Evolutionary conservation across 1,139 yeast genomes (phyloP).

Genomic region (Debaryomyces sp.): DNA sequence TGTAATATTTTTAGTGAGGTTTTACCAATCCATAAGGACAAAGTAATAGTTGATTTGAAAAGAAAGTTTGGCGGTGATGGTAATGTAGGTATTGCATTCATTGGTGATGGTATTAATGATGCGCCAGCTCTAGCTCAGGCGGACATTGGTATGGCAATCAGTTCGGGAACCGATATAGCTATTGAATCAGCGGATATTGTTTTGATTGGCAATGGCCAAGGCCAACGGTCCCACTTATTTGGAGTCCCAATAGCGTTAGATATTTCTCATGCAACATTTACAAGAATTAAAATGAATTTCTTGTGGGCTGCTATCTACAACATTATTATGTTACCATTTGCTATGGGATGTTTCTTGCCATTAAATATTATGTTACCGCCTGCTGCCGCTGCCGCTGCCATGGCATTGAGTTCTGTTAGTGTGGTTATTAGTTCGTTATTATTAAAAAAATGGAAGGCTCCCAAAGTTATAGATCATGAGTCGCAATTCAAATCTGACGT

Average conservation of each 20-base stretch:
- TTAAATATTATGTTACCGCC: slow-evolving; percentile 80
- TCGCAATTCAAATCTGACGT: slow-evolving; percentile 19
- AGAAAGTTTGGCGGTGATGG: slow-evolving; percentile 33
- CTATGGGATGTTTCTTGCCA: slow-evolving; percentile 89
- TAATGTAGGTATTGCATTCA: slow-evolving; percentile 66
- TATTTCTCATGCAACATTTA: slow-evolving; percentile 70
- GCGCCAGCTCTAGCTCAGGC: slow-evolving; percentile 94
- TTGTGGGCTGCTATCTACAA: slow-evolving; percentile 88
- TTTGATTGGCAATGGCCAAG: slow-evolving; percentile 44
- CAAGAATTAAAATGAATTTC: slow-evolving; percentile 77
- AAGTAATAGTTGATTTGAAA: slow-evolving; percentile 63
- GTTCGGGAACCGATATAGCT: slow-evolving; percentile 94
- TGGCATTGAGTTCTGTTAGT: slow-evolving; percentile 91
- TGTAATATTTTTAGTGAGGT: slow-evolving; percentile 75
- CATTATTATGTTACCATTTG: slow-evolving; percentile 86
- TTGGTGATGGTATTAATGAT: slow-evolving; percentile 97
- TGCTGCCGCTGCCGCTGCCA: slow-evolving; percentile 89
- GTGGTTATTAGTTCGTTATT: slow-evolving; percentile 81
- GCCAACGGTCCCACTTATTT: slow-evolving; percentile 45
- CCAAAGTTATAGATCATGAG: slow-evolving; percentile 23
- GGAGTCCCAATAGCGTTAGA: slow-evolving; percentile 77
- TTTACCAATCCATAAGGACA: slow-evolving; percentile 76
- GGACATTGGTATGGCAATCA: slow-evolving; percentile 86
- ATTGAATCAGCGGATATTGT: slow-evolving; percentile 95
- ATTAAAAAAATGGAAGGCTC: slow-evolving; percentile 64